Conservation (phyloP, 179 eudicot species). For the Actinidia chinensis region DNA sequence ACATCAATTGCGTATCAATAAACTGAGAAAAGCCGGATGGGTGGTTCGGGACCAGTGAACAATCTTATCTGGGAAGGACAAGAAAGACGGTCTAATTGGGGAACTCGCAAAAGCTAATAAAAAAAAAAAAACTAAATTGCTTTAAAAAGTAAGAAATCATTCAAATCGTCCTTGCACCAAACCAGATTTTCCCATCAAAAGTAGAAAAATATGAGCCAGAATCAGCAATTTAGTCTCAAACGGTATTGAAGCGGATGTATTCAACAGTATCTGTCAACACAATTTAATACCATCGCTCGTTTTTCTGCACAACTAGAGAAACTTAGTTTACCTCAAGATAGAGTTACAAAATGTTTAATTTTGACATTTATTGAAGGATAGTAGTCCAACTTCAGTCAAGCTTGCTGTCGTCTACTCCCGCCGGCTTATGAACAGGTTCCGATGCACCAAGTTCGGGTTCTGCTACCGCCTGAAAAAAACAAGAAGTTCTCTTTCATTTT, state of each 20-base stretch:
- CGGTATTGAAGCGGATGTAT: background rate
- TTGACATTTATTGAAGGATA: background rate
- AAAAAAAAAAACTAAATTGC: no score
- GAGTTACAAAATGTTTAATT: background rate
- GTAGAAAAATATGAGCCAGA: no score
- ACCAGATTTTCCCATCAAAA: no score
- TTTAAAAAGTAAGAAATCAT: no score
- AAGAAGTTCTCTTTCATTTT: background rate
- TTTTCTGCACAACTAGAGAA: background rate
- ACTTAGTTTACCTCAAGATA: background rate
- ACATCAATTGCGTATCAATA: no score
- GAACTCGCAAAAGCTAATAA: no score
- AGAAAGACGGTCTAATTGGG: no score
- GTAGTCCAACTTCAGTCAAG: constrained; percentile 21
- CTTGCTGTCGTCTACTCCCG: constrained; percentile 21
- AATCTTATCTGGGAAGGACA: no score
- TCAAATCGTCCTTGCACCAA: no score
- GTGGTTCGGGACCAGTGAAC: no score
- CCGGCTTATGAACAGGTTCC: constrained; percentile 10
- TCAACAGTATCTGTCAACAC: background rate
- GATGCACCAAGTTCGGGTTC: background rate
- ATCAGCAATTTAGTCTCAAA: background rate
- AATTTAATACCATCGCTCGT: background rate
- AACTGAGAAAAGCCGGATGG: no score
- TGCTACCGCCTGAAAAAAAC: constrained; percentile 21